A percentile compares a stretch with the other conserved stretches of the same genome.
phyloP scores from a whole-genome alignment of 352 stramenopile species.

The Phytophthora sp. region DNA sequence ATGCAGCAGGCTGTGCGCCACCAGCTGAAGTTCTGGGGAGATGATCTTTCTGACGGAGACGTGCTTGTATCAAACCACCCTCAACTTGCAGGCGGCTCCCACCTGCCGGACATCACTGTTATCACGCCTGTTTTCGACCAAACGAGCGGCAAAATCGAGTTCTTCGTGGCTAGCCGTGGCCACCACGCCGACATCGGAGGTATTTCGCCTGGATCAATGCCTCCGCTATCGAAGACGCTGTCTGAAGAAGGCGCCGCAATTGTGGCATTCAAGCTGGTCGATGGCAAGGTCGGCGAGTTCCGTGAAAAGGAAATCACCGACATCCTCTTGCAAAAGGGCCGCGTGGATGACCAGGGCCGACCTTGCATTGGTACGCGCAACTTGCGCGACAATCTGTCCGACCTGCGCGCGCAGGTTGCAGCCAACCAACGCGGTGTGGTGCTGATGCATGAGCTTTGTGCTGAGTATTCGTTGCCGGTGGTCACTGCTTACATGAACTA shows the following conservation, averaged over 20 bases:
- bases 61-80: slow-evolving; percentile 99
- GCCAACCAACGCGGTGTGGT: slow-evolving; percentile 97
- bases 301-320: slow-evolving; percentile 96
- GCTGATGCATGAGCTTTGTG: slow-evolving; percentile 95
- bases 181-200: slow-evolving; percentile 99
- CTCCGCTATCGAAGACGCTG: slow-evolving; percentile 94
- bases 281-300: slow-evolving; percentile 93
- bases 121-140: slow-evolving; percentile 99
- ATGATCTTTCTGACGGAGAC: slow-evolving; percentile 95
- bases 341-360: slow-evolving; percentile 81
- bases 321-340: slow-evolving; percentile 93
- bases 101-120: slow-evolving; percentile 99
- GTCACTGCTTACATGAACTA: slow-evolving; percentile 99
- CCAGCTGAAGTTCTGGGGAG: slow-evolving; percentile 90
- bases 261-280: slow-evolving; percentile 98
- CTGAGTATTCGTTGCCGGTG: slow-evolving; percentile 94
- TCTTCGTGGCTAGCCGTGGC: slow-evolving; percentile 98
- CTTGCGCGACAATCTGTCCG: slow-evolving; percentile 97
- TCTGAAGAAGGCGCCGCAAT: slow-evolving; percentile 99
- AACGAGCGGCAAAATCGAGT: slow-evolving; percentile 91
- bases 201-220: slow-evolving; percentile 96
- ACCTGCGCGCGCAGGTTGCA: slow-evolving; percentile 97
- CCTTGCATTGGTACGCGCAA: slow-evolving; percentile 94
- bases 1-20: slow-evolving; percentile 98
- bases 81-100: slow-evolving; percentile 96